phyloP scores from a whole-genome alignment of 495 filamentous ascomycete species.

The Annulohypoxylon bovei region DNA sequence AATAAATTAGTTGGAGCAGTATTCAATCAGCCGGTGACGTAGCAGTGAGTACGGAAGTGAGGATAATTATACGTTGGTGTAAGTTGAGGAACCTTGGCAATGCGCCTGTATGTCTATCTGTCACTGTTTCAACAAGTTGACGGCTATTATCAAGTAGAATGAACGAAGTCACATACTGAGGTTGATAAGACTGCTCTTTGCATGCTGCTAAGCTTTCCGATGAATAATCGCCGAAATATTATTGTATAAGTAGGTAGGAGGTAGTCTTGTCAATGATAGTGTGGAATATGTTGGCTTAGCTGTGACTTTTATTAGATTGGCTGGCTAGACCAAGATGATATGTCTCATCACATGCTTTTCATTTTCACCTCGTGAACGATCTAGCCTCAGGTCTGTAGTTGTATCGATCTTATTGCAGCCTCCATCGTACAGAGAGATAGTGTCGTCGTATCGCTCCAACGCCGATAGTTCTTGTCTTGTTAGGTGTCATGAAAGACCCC shows the following conservation, averaged over 20 bases:
- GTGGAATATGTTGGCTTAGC: background rate
- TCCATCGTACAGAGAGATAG: background rate
- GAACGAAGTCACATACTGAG: background rate
- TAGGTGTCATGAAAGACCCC: background rate
- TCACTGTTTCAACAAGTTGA: background rate
- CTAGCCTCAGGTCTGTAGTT: background rate
- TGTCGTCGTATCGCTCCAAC: slow-evolving; percentile 9
- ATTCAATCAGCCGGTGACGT: background rate
- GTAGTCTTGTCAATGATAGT: background rate
- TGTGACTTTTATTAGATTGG: background rate
- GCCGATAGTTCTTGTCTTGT: background rate
- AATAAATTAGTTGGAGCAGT: slow-evolving; percentile 9
- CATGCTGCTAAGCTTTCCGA: background rate
- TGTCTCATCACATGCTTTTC: background rate
- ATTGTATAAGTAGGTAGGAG: too few species aligned
- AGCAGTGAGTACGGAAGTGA: slow-evolving; percentile 6
- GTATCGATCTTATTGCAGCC: background rate
- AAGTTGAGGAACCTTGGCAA: slow-evolving; percentile 25
- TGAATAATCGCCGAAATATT: background rate
- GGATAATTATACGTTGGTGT: slow-evolving; percentile 34
- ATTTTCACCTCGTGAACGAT: background rate
- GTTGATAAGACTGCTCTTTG: slow-evolving; percentile 7
- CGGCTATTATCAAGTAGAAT: background rate
- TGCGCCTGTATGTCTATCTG: background rate
- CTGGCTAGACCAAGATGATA: background rate